Base-by-base conservation (phyloP, 805 yeast species). In the Candida peoriensis region DNA sequence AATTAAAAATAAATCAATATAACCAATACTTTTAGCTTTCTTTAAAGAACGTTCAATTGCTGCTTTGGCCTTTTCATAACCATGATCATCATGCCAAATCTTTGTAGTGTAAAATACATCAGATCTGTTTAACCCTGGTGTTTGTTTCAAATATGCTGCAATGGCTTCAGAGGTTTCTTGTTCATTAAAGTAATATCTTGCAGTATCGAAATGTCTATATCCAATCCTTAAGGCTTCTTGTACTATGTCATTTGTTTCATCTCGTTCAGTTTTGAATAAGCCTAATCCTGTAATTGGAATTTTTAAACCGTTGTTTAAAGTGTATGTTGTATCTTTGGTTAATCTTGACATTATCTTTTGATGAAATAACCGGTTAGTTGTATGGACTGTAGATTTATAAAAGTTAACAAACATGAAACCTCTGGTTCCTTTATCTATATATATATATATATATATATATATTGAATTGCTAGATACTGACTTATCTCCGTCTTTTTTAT, bases 231-330 rank as follows among this genome's bases (percentile, higher is more conserved):
- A 61, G 6, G 89, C 90, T 26, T 70, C 66, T 41, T 66, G 64
- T 10, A 79, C 81, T 10, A 43, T 23, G 14, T 16, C 24, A 3
- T 18, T 12, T 14, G 80, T 74, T 18, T 61, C 58, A 33, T 66
- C 66, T 12, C 66, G 70, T 28, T 66, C 68, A 21, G 68, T 64
- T 15, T 58, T 44, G 41, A 76, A 78, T n/a, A 79, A 68, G 8
- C 93, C 93, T 29, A 83, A 66, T 1, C 86, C 93, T 24, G 78
- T 55, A 4, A 78, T 78, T 6, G 90, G 90, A 36, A 82, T 74
- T 30, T 49, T 53, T 27, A 58, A 54, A 12, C 86, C 87, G 47
- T 76, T 70, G 60, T 72, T 73, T 20, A 82, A 64, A 7, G 61
- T 63, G 43, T 39, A 39, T 2, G 8, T 12, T 7, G 46, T 34